A percentile compares a stretch with the other conserved stretches of the same genome.
Conservation (phyloP, 2,329 filamentous ascomycete genomes). For the Fusarium veterinarium region DNA sequence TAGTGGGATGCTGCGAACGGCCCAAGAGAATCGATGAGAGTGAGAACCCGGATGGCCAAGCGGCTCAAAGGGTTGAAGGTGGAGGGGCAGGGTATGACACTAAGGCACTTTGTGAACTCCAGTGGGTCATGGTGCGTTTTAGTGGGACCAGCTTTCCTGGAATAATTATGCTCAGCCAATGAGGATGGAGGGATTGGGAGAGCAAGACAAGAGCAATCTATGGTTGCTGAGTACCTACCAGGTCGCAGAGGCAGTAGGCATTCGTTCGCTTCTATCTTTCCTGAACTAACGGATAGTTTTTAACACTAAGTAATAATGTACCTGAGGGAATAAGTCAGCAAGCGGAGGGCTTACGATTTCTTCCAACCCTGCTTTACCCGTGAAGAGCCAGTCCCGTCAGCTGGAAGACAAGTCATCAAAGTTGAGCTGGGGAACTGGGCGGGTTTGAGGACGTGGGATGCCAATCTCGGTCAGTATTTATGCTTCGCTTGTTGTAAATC, state of each 20-base stretch:
- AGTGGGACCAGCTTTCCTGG: constrained; percentile 12
- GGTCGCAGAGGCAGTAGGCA: background rate
- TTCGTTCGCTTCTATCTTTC: background rate
- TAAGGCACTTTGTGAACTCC: constrained; percentile 28
- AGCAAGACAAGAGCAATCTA: background rate
- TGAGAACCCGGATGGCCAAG: constrained; percentile 49
- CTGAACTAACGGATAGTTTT: background rate
- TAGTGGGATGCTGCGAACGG: constrained; percentile 36
- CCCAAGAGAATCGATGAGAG: constrained; percentile 26
- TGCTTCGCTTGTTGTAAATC: background rate
- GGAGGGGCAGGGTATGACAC: constrained; percentile 33
- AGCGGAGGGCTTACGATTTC: background rate
- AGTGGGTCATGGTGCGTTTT: constrained; percentile 15
- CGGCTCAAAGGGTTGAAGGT: constrained; percentile 33
- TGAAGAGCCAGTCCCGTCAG: background rate
- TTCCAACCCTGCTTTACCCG: background rate
- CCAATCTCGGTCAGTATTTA: background rate
- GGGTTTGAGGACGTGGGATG: background rate
- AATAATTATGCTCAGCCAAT: constrained; percentile 20
- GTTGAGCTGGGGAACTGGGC: background rate
- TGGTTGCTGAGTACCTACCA: constrained; percentile 1
- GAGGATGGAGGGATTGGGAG: constrained; percentile 7
- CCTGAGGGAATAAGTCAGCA: background rate
- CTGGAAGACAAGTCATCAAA: background rate
- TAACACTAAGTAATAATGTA: background rate